Base-by-base conservation (phyloP, 768 basidiomycete species). In the Lentinula aciculospora region DNA sequence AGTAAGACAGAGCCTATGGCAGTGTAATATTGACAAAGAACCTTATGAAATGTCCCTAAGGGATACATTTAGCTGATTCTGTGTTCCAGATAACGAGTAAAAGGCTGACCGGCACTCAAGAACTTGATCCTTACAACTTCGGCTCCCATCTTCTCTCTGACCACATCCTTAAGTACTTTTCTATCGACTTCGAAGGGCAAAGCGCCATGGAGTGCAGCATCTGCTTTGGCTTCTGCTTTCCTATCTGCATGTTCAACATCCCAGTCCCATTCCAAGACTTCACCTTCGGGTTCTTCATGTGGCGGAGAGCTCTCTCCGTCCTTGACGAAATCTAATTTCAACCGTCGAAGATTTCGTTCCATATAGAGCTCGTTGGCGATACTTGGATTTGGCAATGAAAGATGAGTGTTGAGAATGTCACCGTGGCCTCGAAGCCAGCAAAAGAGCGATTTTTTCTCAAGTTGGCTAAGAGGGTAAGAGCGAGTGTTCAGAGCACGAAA, bases 31-130 rank as follows among this genome's bases (percentile, higher is more conserved):
- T 27, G 13, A 1, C 17, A 28, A 54, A 10, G 64, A 70, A 72
- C 89, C 75, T 93, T 93, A 69, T 93, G 91, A 72, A 93, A 93
- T 1, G 91, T 92, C 25, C 91, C 90, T 59, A 53, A 21, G 55
- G 7, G n/a, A 39, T 47, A 8, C n/a, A 32, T 23, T 51, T 59
- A 25, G 40, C 65, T 46, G 60, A 37, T 60, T 39, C 42, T 37
- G 31, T 21, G 12, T 19, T 44, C 42, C 25, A 54, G 39, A 60
- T 48, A 58, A 59, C 29, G 61, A 58, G 58, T 67, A 61, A 61
- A 45, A 48, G 56, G 73, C 86, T 62, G 66, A 83, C 89, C 89
- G 60, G 88, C 82, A 65, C 84, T 89, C 25, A 94, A 70, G 65
- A 92, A 94, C 34, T 68, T 71, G 63, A 93, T 89, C 21, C 84